phyloP scores from a whole-genome alignment of 2,329 filamentous ascomycete genomes.

The Fusarium nisikadoi region DNA sequence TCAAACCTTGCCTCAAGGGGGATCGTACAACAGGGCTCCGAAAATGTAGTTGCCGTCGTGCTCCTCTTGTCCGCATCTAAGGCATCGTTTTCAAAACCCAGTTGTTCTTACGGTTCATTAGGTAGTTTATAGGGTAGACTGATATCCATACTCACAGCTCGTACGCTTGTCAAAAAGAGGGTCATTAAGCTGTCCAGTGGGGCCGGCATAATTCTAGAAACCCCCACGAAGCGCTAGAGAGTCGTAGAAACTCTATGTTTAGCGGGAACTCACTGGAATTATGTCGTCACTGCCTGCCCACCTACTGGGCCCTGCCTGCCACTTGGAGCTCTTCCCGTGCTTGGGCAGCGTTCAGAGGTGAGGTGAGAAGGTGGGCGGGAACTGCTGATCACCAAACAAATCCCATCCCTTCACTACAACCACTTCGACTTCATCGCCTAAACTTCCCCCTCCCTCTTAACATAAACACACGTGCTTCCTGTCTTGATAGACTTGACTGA shows the following conservation, averaged over 20 bases:
- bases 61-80: too few species aligned
- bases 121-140: background rate
- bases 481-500: background rate
- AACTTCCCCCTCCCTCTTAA: background rate
- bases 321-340: background rate
- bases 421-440: conserved; percentile 15
- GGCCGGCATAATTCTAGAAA: conserved; percentile 41
- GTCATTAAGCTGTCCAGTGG: conserved; percentile 1
- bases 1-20: background rate
- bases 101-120: background rate
- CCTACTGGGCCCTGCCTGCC: conserved; percentile 10
- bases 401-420: conserved; percentile 6
- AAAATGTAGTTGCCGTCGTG: too few species aligned
- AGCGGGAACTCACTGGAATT: conserved; percentile 27
- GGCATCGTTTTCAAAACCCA: background rate
- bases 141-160: background rate
- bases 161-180: background rate
- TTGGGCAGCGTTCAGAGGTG: conserved; percentile 8
- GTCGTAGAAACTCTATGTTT: conserved; percentile 34
- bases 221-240: conserved; percentile 39
- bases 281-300: conserved; percentile 41
- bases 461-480: background rate
- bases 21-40: background rate
- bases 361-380: conserved; percentile 13
- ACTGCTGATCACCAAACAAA: conserved; percentile 34